Evolutionary conservation across 1,139 yeast species (phyloP).

Genomic region (Diutina ranongensis): DNA sequence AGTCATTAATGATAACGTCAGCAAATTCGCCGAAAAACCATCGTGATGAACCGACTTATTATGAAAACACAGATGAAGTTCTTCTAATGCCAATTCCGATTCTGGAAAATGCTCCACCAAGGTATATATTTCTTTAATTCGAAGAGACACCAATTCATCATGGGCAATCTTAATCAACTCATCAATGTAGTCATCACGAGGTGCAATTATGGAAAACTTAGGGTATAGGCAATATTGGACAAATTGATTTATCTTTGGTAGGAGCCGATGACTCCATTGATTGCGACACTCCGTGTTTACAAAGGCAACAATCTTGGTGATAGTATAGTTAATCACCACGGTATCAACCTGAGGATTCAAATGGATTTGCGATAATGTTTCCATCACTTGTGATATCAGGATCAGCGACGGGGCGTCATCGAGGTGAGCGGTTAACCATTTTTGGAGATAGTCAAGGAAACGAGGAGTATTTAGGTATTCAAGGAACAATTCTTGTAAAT

Average conservation of each 20-base stretch:
- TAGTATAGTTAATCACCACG: slow-evolving; percentile 30
- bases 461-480: neutral
- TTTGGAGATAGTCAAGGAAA: neutral
- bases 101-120: slow-evolving; percentile 49
- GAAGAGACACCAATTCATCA: slow-evolving; percentile 34
- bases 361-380: neutral
- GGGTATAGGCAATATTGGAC: slow-evolving; percentile 29
- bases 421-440: neutral
- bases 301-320: slow-evolving; percentile 25
- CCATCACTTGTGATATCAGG: slow-evolving; percentile 7
- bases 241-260: slow-evolving; percentile 26
- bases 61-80: slow-evolving; percentile 41
- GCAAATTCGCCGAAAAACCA: neutral
- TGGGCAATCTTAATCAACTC: slow-evolving; percentile 21
- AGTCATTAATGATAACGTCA: neutral
- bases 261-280: slow-evolving; percentile 31
- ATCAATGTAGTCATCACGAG: slow-evolving; percentile 7
- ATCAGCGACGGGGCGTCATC: slow-evolving; percentile 6
- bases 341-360: neutral
- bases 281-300: slow-evolving; percentile 24
- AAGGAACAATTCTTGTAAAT: neutral
- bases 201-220: slow-evolving; percentile 14
- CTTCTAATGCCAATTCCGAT: slow-evolving; percentile 50
- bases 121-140: slow-evolving; percentile 56
- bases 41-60: slow-evolving; percentile 9